Conservation (phyloP, 805 yeast genomes). For the Zygoascus ofunaensis region DNA sequence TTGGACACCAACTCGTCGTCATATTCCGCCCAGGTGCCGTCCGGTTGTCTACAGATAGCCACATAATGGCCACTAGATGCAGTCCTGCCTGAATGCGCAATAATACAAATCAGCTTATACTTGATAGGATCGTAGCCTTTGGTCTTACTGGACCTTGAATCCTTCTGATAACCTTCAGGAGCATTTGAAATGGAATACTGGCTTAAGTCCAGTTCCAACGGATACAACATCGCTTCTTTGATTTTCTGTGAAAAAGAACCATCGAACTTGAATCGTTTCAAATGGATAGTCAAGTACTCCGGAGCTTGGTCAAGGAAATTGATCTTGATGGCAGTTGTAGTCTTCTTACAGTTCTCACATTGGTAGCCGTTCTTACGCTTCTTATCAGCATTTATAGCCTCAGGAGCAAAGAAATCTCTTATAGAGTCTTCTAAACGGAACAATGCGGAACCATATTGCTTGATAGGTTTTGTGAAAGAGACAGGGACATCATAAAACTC, state of each 20-base stretch:
- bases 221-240: slow-evolving; percentile 77
- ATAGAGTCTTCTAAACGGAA: slow-evolving; percentile 62
- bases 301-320: slow-evolving; percentile 74
- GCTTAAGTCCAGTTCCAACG: slow-evolving; percentile 64
- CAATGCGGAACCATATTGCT: slow-evolving; percentile 26
- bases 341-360: slow-evolving; percentile 76
- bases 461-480: slow-evolving; percentile 49
- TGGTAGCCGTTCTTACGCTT: slow-evolving; percentile 47
- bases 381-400: slow-evolving; percentile 55
- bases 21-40: slow-evolving; percentile 85
- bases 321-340: slow-evolving; percentile 69
- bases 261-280: slow-evolving; percentile 79
- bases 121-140: slow-evolving; percentile 34
- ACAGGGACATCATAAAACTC: slow-evolving; percentile 89
- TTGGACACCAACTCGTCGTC: slow-evolving; percentile 84
- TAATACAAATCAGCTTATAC: slow-evolving; percentile 72
- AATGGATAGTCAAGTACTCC: slow-evolving; percentile 76
- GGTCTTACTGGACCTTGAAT: neutral
- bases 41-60: slow-evolving; percentile 86
- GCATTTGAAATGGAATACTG: slow-evolving; percentile 33
- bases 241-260: slow-evolving; percentile 58
- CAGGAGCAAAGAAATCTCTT: slow-evolving; percentile 74
- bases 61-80: slow-evolving; percentile 89
- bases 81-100: slow-evolving; percentile 91
- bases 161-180: neutral